A percentile compares a stretch with the other conserved stretches of the same genome.
phyloP scores from a whole-genome alignment of 805 yeast genomes.

The Lipomyces oligophaga region DNA sequence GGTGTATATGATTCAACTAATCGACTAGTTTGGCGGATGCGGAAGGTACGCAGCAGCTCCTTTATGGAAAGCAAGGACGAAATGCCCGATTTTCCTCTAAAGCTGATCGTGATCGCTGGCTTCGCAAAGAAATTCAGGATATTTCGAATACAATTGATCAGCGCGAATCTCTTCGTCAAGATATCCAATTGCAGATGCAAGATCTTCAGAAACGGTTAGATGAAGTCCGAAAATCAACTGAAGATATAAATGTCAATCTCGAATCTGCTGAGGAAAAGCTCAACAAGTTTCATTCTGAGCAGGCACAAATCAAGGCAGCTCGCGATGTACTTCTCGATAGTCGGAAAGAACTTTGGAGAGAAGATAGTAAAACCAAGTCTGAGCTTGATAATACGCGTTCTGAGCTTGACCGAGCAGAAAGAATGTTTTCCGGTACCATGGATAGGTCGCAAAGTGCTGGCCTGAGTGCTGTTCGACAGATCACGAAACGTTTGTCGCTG shows the following conservation, averaged over 20 bases:
- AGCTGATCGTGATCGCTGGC: slow-evolving; percentile 65
- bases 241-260: slow-evolving; percentile 15
- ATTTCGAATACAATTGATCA: slow-evolving; percentile 37
- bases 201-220: slow-evolving; percentile 7
- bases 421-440: slow-evolving; percentile 67
- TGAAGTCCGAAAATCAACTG: slow-evolving; percentile 22
- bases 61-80: slow-evolving; percentile 70
- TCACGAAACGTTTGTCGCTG: slow-evolving; percentile 56
- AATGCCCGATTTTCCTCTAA: slow-evolving; percentile 54
- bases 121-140: slow-evolving; percentile 48
- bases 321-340: slow-evolving; percentile 51
- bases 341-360: slow-evolving; percentile 73
- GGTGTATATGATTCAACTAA: neutral
- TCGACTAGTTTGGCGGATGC: slow-evolving; percentile 16
- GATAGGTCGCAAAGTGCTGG: slow-evolving; percentile 68
- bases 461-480: slow-evolving; percentile 60
- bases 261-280: slow-evolving; percentile 29
- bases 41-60: slow-evolving; percentile 31
- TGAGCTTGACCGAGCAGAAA: slow-evolving; percentile 55
- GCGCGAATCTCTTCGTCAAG: slow-evolving; percentile 34
- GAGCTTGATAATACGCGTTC: slow-evolving; percentile 51
- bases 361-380: slow-evolving; percentile 63
- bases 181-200: slow-evolving; percentile 30
- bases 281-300: slow-evolving; percentile 19
- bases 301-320: slow-evolving; percentile 19